Percentiles rank a stretch among this genome's conserved stretches.
These are phyloP conservation scores for Ophiostoma quercus DNA, from an alignment of 2,329 filamentous ascomycete species.

Conservation along the genomic window DNA sequence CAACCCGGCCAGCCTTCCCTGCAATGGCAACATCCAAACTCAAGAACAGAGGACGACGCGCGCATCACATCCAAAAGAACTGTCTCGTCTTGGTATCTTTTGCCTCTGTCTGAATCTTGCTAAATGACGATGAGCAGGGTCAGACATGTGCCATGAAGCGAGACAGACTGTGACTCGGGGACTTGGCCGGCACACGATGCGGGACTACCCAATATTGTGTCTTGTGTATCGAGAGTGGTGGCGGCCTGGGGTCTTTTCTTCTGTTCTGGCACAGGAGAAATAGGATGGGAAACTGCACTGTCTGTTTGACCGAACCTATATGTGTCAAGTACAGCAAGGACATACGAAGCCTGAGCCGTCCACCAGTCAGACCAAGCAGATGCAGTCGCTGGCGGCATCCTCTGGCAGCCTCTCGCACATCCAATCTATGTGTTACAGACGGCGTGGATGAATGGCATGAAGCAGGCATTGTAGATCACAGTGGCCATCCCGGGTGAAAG, in stretches of 20 bases:
- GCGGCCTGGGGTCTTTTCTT: too few species aligned
- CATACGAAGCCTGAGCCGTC: not conserved
- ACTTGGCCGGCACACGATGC: not conserved
- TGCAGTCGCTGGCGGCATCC: not conserved
- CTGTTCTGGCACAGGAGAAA: too few species aligned
- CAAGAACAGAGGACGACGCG: not conserved
- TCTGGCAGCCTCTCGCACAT: not conserved
- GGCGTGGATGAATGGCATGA: not conserved
- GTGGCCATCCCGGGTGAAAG: not conserved
- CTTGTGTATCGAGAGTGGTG: not conserved
- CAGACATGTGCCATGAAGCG: slow-evolving; percentile 5
- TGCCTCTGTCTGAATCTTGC: not conserved
- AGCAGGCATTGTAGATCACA: not conserved
- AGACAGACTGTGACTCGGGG: not conserved
- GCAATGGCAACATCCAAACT: not conserved
- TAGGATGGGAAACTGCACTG: too few species aligned
- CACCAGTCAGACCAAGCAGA: not conserved
- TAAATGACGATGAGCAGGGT: not conserved
- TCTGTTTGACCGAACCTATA: not conserved
- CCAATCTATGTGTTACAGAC: not conserved
- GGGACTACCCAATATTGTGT: not conserved
- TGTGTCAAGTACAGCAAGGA: not conserved
- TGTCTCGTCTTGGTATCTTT: not conserved
- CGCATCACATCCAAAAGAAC: not conserved
- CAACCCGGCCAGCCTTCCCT: not conserved